Base-by-base conservation (phyloP, 169 alveolate species). In the Plasmodium fragile region DNA sequence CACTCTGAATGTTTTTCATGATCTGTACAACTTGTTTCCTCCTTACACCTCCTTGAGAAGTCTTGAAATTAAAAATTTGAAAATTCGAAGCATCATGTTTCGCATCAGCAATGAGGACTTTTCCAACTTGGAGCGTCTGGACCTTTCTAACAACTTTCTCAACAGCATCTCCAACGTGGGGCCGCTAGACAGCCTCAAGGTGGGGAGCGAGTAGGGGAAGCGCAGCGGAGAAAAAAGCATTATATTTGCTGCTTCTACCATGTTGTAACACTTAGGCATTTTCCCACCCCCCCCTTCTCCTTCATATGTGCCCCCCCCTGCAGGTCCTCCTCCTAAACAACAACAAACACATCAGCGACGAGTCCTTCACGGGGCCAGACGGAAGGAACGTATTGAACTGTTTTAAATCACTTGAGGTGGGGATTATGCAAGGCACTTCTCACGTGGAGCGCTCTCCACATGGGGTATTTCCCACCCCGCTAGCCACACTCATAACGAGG, bases 271-370 rank as follows among this genome's bases (percentile, higher is more conserved):
- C 53, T 10, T 8, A 43, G 53, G n/a, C n/a, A 43, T 13, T 41
- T 41, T 45, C 18, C 55, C 55, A 45, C 55, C 18, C 55, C 45
- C 43, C 34, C 22, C 4, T 4, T 45, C 22, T 73, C 16, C 25
- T 22, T 16, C 39, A 3, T 28, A 28, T 25, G 65, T 8, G 5
- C 59, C 30, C 59, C 11, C 65, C 18, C 59, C 22, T 30, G 28
- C 34, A 89, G 94, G 89, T 79, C 18, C 71, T 89, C 32, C 79
- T 89, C 13, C 28, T 89, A 18, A 89, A 78, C 81, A 89, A 89
- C 81, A 89, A 89, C 77, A 89, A 89, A 36, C 94, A 89, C 32
- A 89, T 89, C 81, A 78, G 49, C 34, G 94, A 89, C 45, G 82
- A 89, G 39, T 77, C 94, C 36, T 89, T 89, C 73, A 65, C 71